Conservation (phyloP, 331 rosid genomes). For the Telfairia occidentalis region DNA sequence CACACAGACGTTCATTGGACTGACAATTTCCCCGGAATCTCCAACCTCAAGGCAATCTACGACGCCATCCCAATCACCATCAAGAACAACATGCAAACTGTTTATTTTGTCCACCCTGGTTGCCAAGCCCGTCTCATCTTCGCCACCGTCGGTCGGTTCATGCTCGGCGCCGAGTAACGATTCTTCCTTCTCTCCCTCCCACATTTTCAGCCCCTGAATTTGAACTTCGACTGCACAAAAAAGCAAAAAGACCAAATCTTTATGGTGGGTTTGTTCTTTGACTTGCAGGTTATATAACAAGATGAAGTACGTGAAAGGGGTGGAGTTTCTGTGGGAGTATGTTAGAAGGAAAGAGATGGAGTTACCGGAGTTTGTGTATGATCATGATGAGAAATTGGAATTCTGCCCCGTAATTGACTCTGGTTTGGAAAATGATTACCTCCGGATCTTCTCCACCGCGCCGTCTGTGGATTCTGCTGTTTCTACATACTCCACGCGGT, state of each 20-base stretch:
- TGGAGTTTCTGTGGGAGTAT: constrained; percentile 38
- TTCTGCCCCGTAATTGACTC: constrained; percentile 25
- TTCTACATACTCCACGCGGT: constrained; percentile 31
- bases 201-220: not conserved
- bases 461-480: constrained; percentile 11
- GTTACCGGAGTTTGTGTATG: constrained; percentile 29
- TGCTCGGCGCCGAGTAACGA: constrained; percentile 16
- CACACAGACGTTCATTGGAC: constrained; percentile 29
- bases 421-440: constrained; percentile 37
- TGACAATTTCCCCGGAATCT: constrained; percentile 30
- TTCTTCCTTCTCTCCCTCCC: not conserved
- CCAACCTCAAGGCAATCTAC: constrained; percentile 23
- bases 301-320: constrained; percentile 27
- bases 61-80: constrained; percentile 24
- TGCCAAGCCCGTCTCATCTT: constrained; percentile 29
- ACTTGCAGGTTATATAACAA: constrained; percentile 25
- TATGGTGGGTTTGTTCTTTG: not conserved
- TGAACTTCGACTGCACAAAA: not conserved
- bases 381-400: constrained; percentile 29
- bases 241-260: not conserved
- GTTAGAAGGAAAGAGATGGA: constrained; percentile 36
- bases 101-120: constrained; percentile 35
- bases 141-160: constrained; percentile 36
- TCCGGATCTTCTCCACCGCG: not conserved
- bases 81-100: constrained; percentile 20